Conservation (phyloP, 805 yeast genomes). For the Suhomyces faveliae region DNA sequence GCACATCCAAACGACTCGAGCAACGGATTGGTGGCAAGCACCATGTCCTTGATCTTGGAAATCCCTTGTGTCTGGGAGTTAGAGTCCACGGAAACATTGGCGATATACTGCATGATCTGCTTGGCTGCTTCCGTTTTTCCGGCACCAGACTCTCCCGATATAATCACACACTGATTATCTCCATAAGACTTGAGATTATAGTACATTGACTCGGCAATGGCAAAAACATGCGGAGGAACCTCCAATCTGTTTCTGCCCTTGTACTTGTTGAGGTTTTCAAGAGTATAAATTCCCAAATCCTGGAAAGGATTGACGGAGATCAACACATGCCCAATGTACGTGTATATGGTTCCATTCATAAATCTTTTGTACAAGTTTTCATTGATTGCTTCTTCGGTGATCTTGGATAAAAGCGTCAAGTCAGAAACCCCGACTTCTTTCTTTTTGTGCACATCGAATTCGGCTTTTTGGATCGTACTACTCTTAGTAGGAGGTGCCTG, state of each 20-base stretch:
- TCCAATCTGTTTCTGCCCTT: conserved; percentile 92
- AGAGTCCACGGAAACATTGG: conserved; percentile 72
- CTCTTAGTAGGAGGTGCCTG: conserved; percentile 56
- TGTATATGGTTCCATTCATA: conserved; percentile 84
- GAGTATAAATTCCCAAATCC: conserved; percentile 93
- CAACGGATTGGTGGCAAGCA: conserved; percentile 91
- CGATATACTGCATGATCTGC: conserved; percentile 95
- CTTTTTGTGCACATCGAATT: conserved; percentile 82
- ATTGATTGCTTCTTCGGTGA: conserved; percentile 88
- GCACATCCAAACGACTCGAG: conserved; percentile 94
- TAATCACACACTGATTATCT: conserved; percentile 95
- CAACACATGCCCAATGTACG: conserved; percentile 90
- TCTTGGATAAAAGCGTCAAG: conserved; percentile 81
- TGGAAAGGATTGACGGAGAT: conserved; percentile 96
- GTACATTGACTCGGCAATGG: conserved; percentile 96
- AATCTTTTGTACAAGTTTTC: conserved; percentile 88
- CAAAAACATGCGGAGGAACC: conserved; percentile 97
- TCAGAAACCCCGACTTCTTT: conserved; percentile 99
- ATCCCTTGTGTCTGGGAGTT: conserved; percentile 58
- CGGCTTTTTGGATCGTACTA: conserved; percentile 74
- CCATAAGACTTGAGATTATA: conserved; percentile 91
- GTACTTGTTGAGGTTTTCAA: conserved; percentile 68
- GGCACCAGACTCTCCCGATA: conserved; percentile 97
- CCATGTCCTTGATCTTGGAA: conserved; percentile 92
- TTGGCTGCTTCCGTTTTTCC: conserved; percentile 98